A percentile compares a stretch with the other conserved stretches of the same genome.
Evolutionary conservation across 75 land plant species (phyloP).

Genomic region (Larix kaempferi): DNA sequence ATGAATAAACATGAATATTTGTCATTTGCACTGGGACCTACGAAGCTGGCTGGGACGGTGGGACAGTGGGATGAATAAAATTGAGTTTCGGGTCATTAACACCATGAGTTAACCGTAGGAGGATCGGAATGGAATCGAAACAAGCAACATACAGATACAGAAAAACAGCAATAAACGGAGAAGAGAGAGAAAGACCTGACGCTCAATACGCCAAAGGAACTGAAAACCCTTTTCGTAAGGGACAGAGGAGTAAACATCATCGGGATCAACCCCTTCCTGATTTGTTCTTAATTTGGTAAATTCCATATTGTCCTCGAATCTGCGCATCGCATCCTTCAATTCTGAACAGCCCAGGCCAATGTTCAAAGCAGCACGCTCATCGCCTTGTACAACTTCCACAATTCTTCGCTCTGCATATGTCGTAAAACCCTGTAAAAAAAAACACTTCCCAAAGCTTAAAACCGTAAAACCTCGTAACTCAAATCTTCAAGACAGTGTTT

Average conservation of each 20-base stretch:
- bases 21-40: background rate
- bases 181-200: slow-evolving; percentile 41
- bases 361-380: slow-evolving; percentile 68
- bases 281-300: slow-evolving; percentile 81
- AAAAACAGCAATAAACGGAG: background rate
- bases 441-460: background rate
- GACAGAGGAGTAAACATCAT: slow-evolving; percentile 78
- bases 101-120: background rate
- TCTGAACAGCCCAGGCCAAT: slow-evolving; percentile 85
- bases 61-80: background rate
- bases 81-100: background rate
- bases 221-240: slow-evolving; percentile 95
- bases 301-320: slow-evolving; percentile 84
- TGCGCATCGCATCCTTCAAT: slow-evolving; percentile 58
- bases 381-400: slow-evolving; percentile 79
- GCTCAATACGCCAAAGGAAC: slow-evolving; percentile 80
- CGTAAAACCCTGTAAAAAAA: slow-evolving; percentile 73
- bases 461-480: background rate
- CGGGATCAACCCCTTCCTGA: slow-evolving; percentile 88
- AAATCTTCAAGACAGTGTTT: too few species aligned
- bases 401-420: slow-evolving; percentile 92
- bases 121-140: too few species aligned
- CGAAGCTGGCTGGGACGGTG: background rate
- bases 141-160: background rate
- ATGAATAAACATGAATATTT: too few species aligned